These are phyloP conservation scores for Parmelia sp. DNA, from an alignment of 495 filamentous ascomycete genomes.

Conservation along the genomic window DNA sequence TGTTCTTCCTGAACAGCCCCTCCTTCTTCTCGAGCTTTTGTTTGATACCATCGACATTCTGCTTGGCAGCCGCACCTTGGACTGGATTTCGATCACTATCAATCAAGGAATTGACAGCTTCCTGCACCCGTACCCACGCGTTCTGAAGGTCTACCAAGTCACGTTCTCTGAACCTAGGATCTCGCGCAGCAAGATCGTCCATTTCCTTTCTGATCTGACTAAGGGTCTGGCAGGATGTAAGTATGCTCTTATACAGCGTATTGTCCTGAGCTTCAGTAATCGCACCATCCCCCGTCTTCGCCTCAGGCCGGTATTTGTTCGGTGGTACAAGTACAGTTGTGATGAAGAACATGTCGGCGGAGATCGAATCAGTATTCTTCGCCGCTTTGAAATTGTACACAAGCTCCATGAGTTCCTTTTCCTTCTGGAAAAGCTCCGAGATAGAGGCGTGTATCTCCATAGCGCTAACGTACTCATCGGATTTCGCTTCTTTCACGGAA, in stretches of 20 bases:
- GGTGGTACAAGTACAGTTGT: constrained; percentile 79
- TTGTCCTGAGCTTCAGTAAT: constrained; percentile 85
- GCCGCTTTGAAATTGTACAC: constrained; percentile 71
- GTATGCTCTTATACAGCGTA: constrained; percentile 69
- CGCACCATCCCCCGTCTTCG: constrained; percentile 66
- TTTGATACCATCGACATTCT: constrained; percentile 83
- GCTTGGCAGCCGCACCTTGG: constrained; percentile 61
- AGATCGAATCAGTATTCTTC: constrained; percentile 47
- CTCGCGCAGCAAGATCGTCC: constrained; percentile 38
- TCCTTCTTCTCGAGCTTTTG: constrained; percentile 99
- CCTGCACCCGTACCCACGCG: constrained; percentile 76
- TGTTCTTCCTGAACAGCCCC: constrained; percentile 95
- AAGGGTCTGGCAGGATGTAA: constrained; percentile 63
- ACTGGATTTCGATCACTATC: constrained; percentile 79
- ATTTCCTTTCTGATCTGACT: constrained; percentile 72
- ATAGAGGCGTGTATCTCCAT: constrained; percentile 71
- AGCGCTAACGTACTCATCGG: constrained; percentile 64
- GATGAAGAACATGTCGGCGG: constrained; percentile 90
- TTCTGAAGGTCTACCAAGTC: constrained; percentile 58
- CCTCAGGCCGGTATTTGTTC: constrained; percentile 85
- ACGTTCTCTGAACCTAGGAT: constrained; percentile 38
- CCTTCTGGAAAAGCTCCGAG: constrained; percentile 74
- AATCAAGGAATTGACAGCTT: constrained; percentile 81
- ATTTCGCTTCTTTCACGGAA: constrained; percentile 29
- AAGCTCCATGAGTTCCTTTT: constrained; percentile 70